These are phyloP conservation scores for Kernera saxatilis DNA, from an alignment of 345 rosid genomes.

Conservation along the genomic window DNA sequence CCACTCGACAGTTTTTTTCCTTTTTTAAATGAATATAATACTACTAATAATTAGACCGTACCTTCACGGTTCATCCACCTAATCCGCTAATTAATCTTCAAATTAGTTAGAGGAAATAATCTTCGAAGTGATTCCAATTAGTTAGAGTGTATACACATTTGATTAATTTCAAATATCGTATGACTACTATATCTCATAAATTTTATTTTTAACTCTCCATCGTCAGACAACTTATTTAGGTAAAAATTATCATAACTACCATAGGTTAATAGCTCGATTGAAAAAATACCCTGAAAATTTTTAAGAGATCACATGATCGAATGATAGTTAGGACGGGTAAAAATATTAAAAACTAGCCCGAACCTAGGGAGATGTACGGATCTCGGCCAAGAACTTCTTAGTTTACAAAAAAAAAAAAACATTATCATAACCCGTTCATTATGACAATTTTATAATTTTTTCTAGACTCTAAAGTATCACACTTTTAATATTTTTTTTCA, in stretches of 20 bases:
- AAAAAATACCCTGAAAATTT: no score
- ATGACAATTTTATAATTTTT: no score
- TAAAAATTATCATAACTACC: neutral
- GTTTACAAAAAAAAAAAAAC: no score
- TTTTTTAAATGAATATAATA: neutral
- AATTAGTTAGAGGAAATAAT: neutral
- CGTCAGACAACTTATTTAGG: neutral
- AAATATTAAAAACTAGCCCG: no score
- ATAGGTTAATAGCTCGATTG: no score
- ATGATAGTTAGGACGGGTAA: no score
- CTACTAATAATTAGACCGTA: conserved; percentile 1
- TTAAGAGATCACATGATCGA: no score
- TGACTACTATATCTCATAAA: neutral
- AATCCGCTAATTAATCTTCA: conserved; percentile 17
- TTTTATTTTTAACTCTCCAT: neutral
- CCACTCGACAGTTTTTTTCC: conserved; percentile 13
- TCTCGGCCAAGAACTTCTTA: no score
- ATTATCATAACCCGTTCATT: no score
- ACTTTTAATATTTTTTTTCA: no score
- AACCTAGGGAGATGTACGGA: no score
- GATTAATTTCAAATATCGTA: neutral
- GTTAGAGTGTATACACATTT: neutral
- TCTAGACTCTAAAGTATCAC: no score
- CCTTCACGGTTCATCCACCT: conserved; percentile 18
- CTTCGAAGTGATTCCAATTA: neutral